Base-by-base conservation (phyloP, 1,284 basidiomycete species). In the Porodaedalea pini region DNA sequence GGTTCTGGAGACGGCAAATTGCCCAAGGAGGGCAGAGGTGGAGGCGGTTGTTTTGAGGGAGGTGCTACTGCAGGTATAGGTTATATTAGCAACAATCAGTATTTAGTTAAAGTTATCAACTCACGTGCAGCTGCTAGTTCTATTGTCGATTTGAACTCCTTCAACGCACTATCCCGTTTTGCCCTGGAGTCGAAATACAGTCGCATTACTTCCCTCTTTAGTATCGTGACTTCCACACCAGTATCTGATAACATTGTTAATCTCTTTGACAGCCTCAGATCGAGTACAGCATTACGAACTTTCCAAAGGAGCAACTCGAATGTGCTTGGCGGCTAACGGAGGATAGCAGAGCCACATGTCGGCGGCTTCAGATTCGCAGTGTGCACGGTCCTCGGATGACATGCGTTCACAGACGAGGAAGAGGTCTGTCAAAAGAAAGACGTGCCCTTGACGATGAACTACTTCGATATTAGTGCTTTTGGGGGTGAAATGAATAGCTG, bases 301-400 rank as follows among this genome's bases (percentile, higher is more conserved):
- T 56, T 78, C 74, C 4, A 85, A 75, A 65, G 86, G 87, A 25
- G 73, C 76, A n/a, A 88, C 83, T 62, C 81, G 80, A 54, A 98
- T 76, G 67, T 98, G 94, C 70, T 98, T 98, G 3, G 94, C 95
- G 6, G 97, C 90, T 51, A 99, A 75, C 2, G 97, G 97, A 19
- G 97, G 97, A 74, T 97, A 99, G 62, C 90, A 83, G 52, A 99
- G 75, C 86, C 89, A 93, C 86, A 97, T 91, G 68, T 98, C 94
- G 5, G 86, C 79, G 54, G 84, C 85, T 59, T 78, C 78, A 29
- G 75, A 73, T 6, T 74, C 81, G 45, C 74, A 70, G 53, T 76
- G 67, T 51, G 70, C 69, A 53, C 73, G 74, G 61, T 94, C 91
- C 52, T 83, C 79, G 15, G 76, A 78, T 1, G 81, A 71, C 83